Evolutionary conservation across 2,329 filamentous ascomycete genomes (phyloP), one percentile per base, ranked within the genome.

Genomic region (Hyphodiscus sp.): DNA sequence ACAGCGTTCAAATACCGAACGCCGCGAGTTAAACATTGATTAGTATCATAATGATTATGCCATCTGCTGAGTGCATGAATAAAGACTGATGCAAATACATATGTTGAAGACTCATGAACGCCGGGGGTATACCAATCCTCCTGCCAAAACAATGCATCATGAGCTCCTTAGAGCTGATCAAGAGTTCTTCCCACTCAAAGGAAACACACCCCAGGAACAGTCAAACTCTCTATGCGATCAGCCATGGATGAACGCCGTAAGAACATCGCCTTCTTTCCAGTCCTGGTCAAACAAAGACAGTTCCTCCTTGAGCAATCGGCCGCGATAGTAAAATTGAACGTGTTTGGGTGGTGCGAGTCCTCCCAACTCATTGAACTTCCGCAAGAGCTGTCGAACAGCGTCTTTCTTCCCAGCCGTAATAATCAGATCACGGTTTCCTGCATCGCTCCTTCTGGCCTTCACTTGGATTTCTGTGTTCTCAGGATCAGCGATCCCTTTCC

Each of bases 351-450:
- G 33, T 13, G 33, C 13, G 33, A 38, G 33, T 4, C 33, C 33
- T 38, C 33, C 79, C 65, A 86, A 79, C 45, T 84, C 78, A 19
- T 78, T 76, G 38, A 95, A 74, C 63, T 78, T 84, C 57, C 77
- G 76, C 1, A 82, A 74, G 30, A 95, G 67, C 42, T 74, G 77
- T 19, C 79, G 76, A 10, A 92, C 83, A n/a, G 73, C 76, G 62
- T 94, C 84, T 2, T 76, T 71, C 61, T 79, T 81, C 45, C 71
- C 74, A 49, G 88, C 71, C 15, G 66, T 69, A 47, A 91, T 67
- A 2, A 76, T 69, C 18, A 90, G 72, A 61, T 90, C 86, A n/a
- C 76, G 77, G 0, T 78, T 79, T 18, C 76, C 81, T 9, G 81
- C 58, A 48, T 67, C 62, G 49, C 59, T 63, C 6, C 67, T 50